Base-by-base conservation (phyloP, 495 filamentous ascomycete species). In the Halenospora varia region DNA sequence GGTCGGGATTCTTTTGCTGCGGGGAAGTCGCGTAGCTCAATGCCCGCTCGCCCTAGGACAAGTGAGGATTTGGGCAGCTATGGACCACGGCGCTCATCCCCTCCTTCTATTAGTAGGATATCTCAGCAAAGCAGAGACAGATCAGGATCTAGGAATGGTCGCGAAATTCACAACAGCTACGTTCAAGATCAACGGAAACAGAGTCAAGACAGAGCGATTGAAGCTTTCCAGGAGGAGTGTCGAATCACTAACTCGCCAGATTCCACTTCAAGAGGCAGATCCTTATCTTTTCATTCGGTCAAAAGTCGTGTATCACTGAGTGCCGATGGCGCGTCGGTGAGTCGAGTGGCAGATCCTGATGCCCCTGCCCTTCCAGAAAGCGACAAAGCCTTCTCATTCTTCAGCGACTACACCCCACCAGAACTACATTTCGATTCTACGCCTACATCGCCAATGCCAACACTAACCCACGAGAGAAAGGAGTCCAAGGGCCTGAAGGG, bases 121-220 rank as follows among this genome's bases (percentile, higher is more conserved):
- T 51, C 50, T 40, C 25, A 10, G 8, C 40, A 22, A 20, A 40
- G 2, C 2, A 17, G 50, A 8, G 35, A 53, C 25, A 19, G 10
- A 11, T 53, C 50, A 13, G 47, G 9, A 6, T n/a, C 47, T 13
- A 24, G 19, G 44, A 49, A 39, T 25, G 18, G 25, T n/a, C 23
- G 26, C 10, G 15, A 40, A 19, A 20, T n/a, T 26, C 35, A 20
- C 25, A 18, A n/a, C 10, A 56, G 22, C 20, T 53, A 53, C 24
- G 23, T 48, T 2, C 18, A 20, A 17, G 23, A 55, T 19, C 45
- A 56, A 19, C 54, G 51, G 0, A 49, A 45, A 40, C 42, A 54
- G 24, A 62, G 55, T 17, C 23, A 40, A 44, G 59, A 62, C 11
- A 26, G 24, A 25, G 35, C 41, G 11, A 24, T 55, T 20, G 23